phyloP scores from a whole-genome alignment of 257 asterid genomes.

The Oldenlandia corymbosa region DNA sequence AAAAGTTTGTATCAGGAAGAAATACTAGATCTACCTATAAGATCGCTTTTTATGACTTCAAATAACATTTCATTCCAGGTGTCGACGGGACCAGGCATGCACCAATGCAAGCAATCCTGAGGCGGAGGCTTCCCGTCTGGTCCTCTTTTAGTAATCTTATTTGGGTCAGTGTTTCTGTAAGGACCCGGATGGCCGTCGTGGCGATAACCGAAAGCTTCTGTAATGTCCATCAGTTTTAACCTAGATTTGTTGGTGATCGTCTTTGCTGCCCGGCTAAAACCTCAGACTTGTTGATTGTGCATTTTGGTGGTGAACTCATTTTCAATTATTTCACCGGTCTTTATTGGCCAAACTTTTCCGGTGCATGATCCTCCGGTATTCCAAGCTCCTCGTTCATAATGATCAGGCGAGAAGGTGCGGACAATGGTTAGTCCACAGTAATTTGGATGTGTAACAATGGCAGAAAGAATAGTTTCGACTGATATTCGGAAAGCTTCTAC shows the following conservation, averaged over 20 bases:
- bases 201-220: slow-evolving; percentile 60
- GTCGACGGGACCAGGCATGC: slow-evolving; percentile 99
- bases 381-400: slow-evolving; percentile 7
- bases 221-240: slow-evolving; percentile 68
- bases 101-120: slow-evolving; percentile 98
- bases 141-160: slow-evolving; percentile 78
- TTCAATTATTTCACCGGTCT: slow-evolving; percentile 32
- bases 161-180: slow-evolving; percentile 76
- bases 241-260: slow-evolving; percentile 60
- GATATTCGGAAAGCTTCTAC: slow-evolving; percentile 3
- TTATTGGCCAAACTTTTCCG: not conserved
- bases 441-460: slow-evolving; percentile 2
- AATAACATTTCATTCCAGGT: slow-evolving; percentile 84
- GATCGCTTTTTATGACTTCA: slow-evolving; percentile 64
- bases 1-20: no score
- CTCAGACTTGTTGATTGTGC: slow-evolving; percentile 81
- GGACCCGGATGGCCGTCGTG: slow-evolving; percentile 99
- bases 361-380: slow-evolving; percentile 10
- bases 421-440: not conserved
- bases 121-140: slow-evolving; percentile 93
- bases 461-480: slow-evolving; percentile 2
- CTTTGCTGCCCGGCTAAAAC: slow-evolving; percentile 50
- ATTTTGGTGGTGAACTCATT: slow-evolving; percentile 69
- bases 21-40: no score
- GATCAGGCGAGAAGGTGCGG: slow-evolving; percentile 4